These are phyloP conservation scores for Ceratocystis alfenasii DNA, from an alignment of 2,329 filamentous ascomycete species.

Conservation along the genomic window DNA sequence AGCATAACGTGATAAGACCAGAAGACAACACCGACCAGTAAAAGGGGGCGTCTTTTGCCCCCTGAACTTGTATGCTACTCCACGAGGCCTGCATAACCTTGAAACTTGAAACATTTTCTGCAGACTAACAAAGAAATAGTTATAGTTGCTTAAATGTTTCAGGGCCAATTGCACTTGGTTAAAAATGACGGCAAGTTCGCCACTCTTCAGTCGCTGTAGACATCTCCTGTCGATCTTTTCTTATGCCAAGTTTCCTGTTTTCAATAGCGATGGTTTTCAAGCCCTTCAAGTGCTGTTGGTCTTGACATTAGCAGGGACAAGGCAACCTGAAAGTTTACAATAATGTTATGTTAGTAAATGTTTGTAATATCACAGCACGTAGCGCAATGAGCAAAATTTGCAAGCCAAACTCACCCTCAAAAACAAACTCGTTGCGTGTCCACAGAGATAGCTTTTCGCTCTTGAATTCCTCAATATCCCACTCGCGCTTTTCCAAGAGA, in stretches of 20 bases:
- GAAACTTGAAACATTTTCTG: background rate
- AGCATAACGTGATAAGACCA: background rate
- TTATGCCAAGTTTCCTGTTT: background rate
- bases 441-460: slow-evolving; percentile 53
- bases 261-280: background rate
- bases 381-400: slow-evolving; percentile 7
- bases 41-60: background rate
- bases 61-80: background rate
- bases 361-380: background rate
- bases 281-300: background rate
- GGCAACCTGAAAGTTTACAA: background rate
- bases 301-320: slow-evolving; percentile 10
- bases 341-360: background rate
- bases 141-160: background rate
- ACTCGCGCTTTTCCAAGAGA: slow-evolving; percentile 59
- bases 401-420: slow-evolving; percentile 14
- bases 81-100: background rate
- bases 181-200: background rate
- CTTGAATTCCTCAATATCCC: slow-evolving; percentile 79
- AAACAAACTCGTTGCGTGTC: slow-evolving; percentile 33
- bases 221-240: slow-evolving; percentile 2
- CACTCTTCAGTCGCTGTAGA: background rate
- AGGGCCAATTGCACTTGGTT: background rate
- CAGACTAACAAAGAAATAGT: background rate
- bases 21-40: background rate